Evolutionary conservation across 768 basidiomycete genomes (phyloP).

Genomic region (Collybiopsis confluens): DNA sequence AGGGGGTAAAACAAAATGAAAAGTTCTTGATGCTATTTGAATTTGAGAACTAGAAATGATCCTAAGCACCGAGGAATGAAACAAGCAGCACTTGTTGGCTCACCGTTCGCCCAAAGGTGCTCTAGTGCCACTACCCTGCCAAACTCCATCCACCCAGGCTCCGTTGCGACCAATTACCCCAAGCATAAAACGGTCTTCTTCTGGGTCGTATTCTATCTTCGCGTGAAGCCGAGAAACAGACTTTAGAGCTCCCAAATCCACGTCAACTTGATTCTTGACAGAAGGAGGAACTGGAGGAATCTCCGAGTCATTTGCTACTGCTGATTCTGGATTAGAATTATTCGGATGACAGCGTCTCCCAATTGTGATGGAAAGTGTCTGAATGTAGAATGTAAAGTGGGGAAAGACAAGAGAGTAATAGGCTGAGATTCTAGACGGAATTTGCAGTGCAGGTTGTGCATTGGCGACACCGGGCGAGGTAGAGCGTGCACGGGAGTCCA

Average conservation of each 20-base stretch:
- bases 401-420: constrained; percentile 94
- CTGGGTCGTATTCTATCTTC: constrained; percentile 90
- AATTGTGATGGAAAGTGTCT: constrained; percentile 91
- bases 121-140: constrained; percentile 83
- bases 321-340: too few species aligned
- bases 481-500: constrained; percentile 43
- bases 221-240: constrained; percentile 97
- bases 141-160: constrained; percentile 97
- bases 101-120: constrained; percentile 86
- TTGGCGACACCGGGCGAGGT: constrained; percentile 27
- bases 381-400: constrained; percentile 94
- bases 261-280: constrained; percentile 63
- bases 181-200: constrained; percentile 83
- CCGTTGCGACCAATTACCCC: constrained; percentile 95
- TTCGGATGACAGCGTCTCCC: constrained; percentile 78
- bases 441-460: constrained; percentile 19
- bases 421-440: constrained; percentile 71
- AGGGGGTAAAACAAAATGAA: constrained; percentile 94
- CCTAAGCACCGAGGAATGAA: constrained; percentile 7
- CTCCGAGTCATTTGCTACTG: constrained; percentile 33
- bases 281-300: constrained; percentile 49
- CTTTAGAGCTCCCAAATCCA: constrained; percentile 94
- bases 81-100: constrained; percentile 12
- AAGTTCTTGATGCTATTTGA: constrained; percentile 95
- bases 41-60: constrained; percentile 72